Percentiles rank a stretch among this genome's conserved stretches.
phyloP scores from a whole-genome alignment of 2,329 filamentous ascomycete species.

The Microcyclospora tardicrescens region DNA sequence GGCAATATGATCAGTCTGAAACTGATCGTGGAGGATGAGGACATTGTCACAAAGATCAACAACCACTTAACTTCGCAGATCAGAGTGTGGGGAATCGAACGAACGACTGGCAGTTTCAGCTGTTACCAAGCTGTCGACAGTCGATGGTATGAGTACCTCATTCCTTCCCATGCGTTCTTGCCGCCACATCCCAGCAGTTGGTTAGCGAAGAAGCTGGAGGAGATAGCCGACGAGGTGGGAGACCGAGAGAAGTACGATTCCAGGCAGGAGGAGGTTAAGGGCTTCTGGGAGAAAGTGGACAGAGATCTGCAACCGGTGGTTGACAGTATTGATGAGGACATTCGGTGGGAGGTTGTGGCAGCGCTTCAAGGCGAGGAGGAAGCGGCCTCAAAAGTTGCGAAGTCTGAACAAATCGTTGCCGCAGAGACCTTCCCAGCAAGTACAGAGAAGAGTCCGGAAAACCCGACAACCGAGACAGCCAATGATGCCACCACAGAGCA shows the following conservation, averaged over 20 bases:
- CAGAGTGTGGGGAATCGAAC: slow-evolving; percentile 83
- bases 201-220: slow-evolving; percentile 69
- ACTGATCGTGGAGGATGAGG: slow-evolving; percentile 81
- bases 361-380: slow-evolving; percentile 39
- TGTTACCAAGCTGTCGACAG: slow-evolving; percentile 93
- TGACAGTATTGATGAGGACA: slow-evolving; percentile 47
- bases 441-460: slow-evolving; percentile 3
- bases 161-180: slow-evolving; percentile 83
- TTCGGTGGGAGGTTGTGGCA: slow-evolving; percentile 49
- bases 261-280: slow-evolving; percentile 62
- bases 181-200: slow-evolving; percentile 84
- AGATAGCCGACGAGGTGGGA: slow-evolving; percentile 60
- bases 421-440: slow-evolving; percentile 1
- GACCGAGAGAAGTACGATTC: slow-evolving; percentile 55
- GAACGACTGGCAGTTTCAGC: slow-evolving; percentile 82
- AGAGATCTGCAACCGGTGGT: slow-evolving; percentile 61
- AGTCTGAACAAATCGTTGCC: slow-evolving; percentile 8
- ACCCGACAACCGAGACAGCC: slow-evolving; percentile 9
- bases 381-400: slow-evolving; percentile 19
- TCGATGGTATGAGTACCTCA: slow-evolving; percentile 91
- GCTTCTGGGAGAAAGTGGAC: slow-evolving; percentile 75
- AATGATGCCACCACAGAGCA: slow-evolving; percentile 14
- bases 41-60: slow-evolving; percentile 88
- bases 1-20: slow-evolving; percentile 93
- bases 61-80: slow-evolving; percentile 74